Evolutionary conservation across 2,329 filamentous ascomycete species (phyloP), one percentile per base, ranked within the genome.

Genomic region (Trichoderma koningiopsis): DNA sequence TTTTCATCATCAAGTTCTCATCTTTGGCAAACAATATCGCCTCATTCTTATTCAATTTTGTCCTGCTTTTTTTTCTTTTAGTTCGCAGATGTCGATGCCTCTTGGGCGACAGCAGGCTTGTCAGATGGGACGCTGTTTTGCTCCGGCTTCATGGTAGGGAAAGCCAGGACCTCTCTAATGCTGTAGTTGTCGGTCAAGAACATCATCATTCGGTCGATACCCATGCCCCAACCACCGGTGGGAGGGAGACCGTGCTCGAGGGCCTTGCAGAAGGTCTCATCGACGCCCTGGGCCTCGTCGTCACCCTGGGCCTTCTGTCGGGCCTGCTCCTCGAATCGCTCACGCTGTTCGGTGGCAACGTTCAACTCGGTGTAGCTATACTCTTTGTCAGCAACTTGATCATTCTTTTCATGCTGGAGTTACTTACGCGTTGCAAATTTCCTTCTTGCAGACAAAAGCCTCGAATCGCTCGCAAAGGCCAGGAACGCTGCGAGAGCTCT

Each of bases 131-230:
- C 63, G 19, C 22, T 19, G 22, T n/a, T 80, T 71, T 85, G 83
- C 76, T 95, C 92, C 62, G 95, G 92, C 88, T 97, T 97, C 93
- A 99, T 97, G 83, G 97, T 95, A 13, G 96, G 96, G 89, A 99
- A 99, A 10, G 95, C 90, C 72, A 98, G 83, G 3, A 98, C 95
- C 82, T 99, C 96, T 82, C 96, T 94, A 80, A 99, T 99, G 75
- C 89, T 92, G 84, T 97, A 81, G 83, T 97, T 92, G 82, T 98
- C 89, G 60, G 95, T 97, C 81, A 98, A 83, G 87, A 97, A 97
- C 94, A 97, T 97, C 80, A 94, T 92, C 80, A 97, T 83, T 71
- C 95, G 90, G 83, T 98, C 94, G 74, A 97, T 96, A 73, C 96
- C 96, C 88, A 98, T 93, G 74, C 94, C 96, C 91, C 92, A 99